A percentile compares a stretch with the other conserved stretches of the same genome.
phyloP scores from a whole-genome alignment of 805 yeast species.

The Aciculoconidium aculeatum region DNA sequence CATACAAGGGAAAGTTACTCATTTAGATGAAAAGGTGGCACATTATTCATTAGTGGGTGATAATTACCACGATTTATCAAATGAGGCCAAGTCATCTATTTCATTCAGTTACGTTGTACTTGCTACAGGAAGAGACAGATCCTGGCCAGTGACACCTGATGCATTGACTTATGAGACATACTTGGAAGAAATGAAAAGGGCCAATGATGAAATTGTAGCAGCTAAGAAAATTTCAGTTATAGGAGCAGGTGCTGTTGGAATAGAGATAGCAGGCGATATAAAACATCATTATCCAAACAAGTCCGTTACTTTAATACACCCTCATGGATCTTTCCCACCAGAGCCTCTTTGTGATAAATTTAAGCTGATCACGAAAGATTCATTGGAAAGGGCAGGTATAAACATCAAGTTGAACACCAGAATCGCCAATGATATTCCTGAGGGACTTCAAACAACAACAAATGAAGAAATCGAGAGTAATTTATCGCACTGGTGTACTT shows the following conservation, averaged over 20 bases:
- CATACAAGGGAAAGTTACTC: conserved; percentile 27
- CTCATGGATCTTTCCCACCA: conserved; percentile 31
- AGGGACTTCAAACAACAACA: conserved; percentile 22
- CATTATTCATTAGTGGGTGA: no score
- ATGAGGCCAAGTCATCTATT: conserved; percentile 11
- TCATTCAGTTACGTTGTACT: conserved; percentile 42
- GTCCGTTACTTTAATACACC: conserved; percentile 33
- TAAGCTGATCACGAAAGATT: conserved; percentile 19
- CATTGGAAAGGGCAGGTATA: conserved; percentile 23
- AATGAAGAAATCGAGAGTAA: conserved; percentile 23
- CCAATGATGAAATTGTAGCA: conserved; percentile 22
- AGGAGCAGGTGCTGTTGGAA: conserved; percentile 42
- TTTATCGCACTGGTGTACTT: conserved; percentile 33
- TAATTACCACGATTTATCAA: no score
- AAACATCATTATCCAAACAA: conserved; percentile 27
- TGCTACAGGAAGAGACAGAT: conserved; percentile 46
- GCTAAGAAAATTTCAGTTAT: conserved; percentile 37
- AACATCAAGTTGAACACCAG: conserved; percentile 25
- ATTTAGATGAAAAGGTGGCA: conserved; percentile 12
- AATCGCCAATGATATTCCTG: conserved; percentile 20
- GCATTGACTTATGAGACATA: conserved; percentile 33
- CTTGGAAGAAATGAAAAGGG: conserved; percentile 37
- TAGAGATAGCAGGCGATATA: conserved; percentile 38
- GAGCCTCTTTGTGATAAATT: conserved; percentile 30
- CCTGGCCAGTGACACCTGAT: conserved; percentile 52